Evolutionary conservation across 768 basidiomycete species (phyloP), one percentile per base, ranked within the genome.

Genomic region (Chlorophyllum brunneum): DNA sequence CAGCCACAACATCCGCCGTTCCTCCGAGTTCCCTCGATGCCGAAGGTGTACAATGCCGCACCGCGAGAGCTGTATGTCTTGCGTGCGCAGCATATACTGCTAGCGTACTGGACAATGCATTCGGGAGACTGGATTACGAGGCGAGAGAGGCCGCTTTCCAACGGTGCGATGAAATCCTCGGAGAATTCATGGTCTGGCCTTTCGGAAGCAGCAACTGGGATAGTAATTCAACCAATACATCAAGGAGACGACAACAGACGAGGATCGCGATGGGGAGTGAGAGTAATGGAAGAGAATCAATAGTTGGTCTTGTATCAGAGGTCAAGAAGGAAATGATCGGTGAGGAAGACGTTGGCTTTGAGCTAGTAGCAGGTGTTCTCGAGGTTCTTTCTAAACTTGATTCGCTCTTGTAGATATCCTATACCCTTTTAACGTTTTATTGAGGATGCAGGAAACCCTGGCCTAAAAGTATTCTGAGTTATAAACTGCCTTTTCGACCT

Each of bases 341-440:
- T 18, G 84, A 87, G 34, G 91, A 88, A 62, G 95, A 98, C 66
- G 67, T 87, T 39, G 85, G 83, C 40, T 90, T 97, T 59, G 97
- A 99, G 74, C 76, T 98, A 47, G 74, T 98, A 8, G 91, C 92
- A 4, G 93, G 92, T 0, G 94, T 98, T 30, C 68, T 98, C 55
- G 93, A 97, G 72, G 94, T 98, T 39, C 80, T 97, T 57, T 87
- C 88, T 46, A 88, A 93, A 67, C 80, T 98, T 69, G 94, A 98
- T 71, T 93, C 90, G 55, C 66, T 93, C 63, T 73, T 92, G 48
- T 88, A 55, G 22, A 41, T 29, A 39, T n/a, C 11, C n/a, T 37
- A 48, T 49, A 49, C 48, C 48, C 48, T 16, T 26, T 16, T 29
- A 9, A 10, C 27, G 38, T 31, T 37, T 26, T 48, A 34, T 47